These are phyloP conservation scores for Rugosomyces carneus DNA, from an alignment of 1,284 basidiomycete species.

Conservation along the genomic window DNA sequence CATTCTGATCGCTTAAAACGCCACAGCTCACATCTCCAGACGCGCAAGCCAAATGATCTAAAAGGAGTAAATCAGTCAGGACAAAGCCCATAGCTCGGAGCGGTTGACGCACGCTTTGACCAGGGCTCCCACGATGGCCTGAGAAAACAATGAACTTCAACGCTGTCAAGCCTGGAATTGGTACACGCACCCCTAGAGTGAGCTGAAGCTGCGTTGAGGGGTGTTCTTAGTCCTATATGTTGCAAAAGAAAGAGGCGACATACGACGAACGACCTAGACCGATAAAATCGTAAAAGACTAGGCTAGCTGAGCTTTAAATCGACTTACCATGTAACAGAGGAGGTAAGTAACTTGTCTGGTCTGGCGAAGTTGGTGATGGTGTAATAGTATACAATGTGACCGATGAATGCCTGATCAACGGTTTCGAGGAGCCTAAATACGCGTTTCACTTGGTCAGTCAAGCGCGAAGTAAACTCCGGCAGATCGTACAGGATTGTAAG, in stretches of 20 bases:
- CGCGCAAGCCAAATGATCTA: slow-evolving; percentile 58
- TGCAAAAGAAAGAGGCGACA: slow-evolving; percentile 15
- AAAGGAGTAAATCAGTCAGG: slow-evolving; percentile 6
- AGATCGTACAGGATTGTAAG: slow-evolving; percentile 36
- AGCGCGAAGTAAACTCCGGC: not conserved
- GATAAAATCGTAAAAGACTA: slow-evolving; percentile 13
- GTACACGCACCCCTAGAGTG: slow-evolving; percentile 43
- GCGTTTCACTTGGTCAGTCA: not conserved
- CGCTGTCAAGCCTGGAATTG: not conserved
- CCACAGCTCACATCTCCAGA: slow-evolving; percentile 58
- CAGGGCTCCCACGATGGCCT: slow-evolving; percentile 54
- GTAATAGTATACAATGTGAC: slow-evolving; percentile 54
- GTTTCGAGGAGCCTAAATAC: slow-evolving; percentile 45
- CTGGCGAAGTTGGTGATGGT: slow-evolving; percentile 43
- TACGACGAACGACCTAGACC: slow-evolving; percentile 42
- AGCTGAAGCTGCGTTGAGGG: slow-evolving; percentile 43
- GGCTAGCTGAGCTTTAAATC: not conserved
- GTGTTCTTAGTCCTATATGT: slow-evolving; percentile 1
- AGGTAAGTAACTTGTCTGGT: slow-evolving; percentile 30
- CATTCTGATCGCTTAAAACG: not conserved
- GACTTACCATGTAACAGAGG: slow-evolving; percentile 42
- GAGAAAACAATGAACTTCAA: slow-evolving; percentile 4
- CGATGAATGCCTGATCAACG: slow-evolving; percentile 51
- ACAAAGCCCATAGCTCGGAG: not conserved
- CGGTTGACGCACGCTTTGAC: slow-evolving; percentile 49